These are phyloP conservation scores for Calamus simplicifolius DNA, from an alignment of 176 grass and related monocot genomes.

Conservation along the genomic window DNA sequence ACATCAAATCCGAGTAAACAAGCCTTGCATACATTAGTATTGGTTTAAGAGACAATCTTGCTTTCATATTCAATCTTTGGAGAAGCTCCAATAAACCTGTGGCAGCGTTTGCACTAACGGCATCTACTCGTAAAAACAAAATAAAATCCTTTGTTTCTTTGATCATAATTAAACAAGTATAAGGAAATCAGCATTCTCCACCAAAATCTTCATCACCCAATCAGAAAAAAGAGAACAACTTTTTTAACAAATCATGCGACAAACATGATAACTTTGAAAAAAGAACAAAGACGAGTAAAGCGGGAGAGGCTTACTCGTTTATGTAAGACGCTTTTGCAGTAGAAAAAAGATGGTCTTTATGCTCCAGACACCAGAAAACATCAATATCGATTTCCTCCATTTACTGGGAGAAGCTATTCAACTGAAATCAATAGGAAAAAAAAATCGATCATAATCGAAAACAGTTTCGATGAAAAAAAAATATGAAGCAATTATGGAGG, in stretches of 20 bases:
- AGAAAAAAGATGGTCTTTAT: conserved; percentile 73
- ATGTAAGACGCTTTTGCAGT: conserved; percentile 50
- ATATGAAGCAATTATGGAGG: neutral
- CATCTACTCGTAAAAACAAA: conserved; percentile 72
- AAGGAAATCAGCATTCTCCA: neutral
- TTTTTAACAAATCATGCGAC: too few relatives aligned
- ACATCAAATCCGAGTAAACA: neutral
- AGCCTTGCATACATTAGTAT: conserved; percentile 67
- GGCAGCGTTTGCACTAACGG: conserved; percentile 83
- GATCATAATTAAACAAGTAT: conserved; percentile 21
- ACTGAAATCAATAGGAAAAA: conserved; percentile 30
- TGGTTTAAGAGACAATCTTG: conserved; percentile 71
- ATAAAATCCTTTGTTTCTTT: conserved; percentile 89
- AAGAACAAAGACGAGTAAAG: neutral
- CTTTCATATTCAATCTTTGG: conserved; percentile 58
- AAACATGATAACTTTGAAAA: neutral
- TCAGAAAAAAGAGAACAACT: too few relatives aligned
- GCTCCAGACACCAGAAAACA: conserved; percentile 63
- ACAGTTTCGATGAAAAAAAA: neutral
- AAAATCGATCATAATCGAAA: conserved; percentile 9
- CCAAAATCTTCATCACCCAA: too few relatives aligned
- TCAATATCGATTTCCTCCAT: conserved; percentile 79
- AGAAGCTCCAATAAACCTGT: conserved; percentile 78
- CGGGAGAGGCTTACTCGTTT: conserved; percentile 49
- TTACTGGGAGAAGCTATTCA: conserved; percentile 79